phyloP scores from a whole-genome alignment of 139 green algal genomes.

The Zygnema circumcarinatum region DNA sequence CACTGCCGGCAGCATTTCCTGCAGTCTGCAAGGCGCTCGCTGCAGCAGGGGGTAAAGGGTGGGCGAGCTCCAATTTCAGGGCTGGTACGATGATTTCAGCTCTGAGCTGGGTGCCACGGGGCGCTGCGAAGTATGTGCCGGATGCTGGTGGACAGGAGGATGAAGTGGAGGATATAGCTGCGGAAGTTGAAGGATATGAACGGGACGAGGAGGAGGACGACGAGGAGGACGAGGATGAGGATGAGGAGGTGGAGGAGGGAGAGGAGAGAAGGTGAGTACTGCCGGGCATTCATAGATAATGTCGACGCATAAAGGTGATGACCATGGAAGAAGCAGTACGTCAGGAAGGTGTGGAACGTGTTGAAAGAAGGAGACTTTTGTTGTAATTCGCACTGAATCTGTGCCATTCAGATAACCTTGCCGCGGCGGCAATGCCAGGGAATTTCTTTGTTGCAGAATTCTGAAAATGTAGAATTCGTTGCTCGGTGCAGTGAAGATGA shows the following conservation, averaged over 20 bases:
- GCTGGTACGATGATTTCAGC: conserved; percentile 58
- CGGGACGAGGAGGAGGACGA: conserved; percentile 46
- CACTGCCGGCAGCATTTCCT: too few species aligned
- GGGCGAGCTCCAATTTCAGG: too few species aligned
- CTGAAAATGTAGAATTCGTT: neutral
- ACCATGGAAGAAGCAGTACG: too few species aligned
- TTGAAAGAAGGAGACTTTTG: conserved; percentile 17
- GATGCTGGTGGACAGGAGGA: conserved; percentile 29
- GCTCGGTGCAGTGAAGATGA: conserved; percentile 26
- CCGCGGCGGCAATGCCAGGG: neutral
- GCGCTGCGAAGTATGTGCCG: conserved; percentile 44
- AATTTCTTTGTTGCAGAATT: conserved; percentile 7
- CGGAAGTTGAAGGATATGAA: conserved; percentile 3
- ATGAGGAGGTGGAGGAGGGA: conserved; percentile 26
- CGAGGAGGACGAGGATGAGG: conserved; percentile 59
- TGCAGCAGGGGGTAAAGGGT: too few species aligned
- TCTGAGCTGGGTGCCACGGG: conserved; percentile 52
- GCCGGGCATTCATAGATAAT: too few species aligned
- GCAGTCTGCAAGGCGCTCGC: too few species aligned
- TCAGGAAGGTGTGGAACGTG: too few species aligned
- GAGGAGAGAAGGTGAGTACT: too few species aligned
- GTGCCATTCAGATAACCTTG: neutral
- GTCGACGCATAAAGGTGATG: too few species aligned
- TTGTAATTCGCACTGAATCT: conserved; percentile 7
- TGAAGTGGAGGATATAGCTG: conserved; percentile 37